Evolutionary conservation across 345 rosid species (phyloP).

Genomic region (Passiflora organensis): DNA sequence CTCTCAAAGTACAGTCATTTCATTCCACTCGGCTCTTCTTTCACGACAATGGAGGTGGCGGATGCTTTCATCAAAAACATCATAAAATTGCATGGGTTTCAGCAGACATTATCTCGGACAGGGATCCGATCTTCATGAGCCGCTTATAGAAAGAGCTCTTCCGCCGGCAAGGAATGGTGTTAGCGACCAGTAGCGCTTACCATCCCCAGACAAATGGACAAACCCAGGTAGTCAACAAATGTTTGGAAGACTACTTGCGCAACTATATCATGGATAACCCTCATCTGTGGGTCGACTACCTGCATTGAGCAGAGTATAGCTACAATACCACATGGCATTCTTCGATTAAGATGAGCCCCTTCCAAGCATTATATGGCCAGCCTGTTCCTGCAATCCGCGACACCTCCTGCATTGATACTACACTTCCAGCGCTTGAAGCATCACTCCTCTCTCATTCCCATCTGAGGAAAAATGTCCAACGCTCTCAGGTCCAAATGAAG

Average conservation of each 20-base stretch:
- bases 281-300: neutral
- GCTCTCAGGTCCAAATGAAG: neutral
- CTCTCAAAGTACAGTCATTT: neutral
- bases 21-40: neutral
- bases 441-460: no score
- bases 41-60: neutral
- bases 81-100: no score
- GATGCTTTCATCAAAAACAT: neutral
- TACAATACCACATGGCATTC: neutral
- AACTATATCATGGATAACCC: neutral
- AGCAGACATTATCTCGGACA: no score
- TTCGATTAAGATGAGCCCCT: neutral
- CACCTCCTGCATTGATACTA: accelerated
- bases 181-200: no score
- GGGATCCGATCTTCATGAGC: no score
- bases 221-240: neutral
- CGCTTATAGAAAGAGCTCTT: no score
- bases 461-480: no score
- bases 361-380: neutral
- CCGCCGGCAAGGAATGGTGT: no score
- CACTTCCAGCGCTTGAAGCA: accelerated
- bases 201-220: neutral
- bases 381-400: no score
- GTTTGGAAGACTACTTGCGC: neutral
- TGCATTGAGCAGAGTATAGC: neutral